Evolutionary conservation across 2,329 filamentous ascomycete species (phyloP).

Genomic region (Cladobotryum protrusum): DNA sequence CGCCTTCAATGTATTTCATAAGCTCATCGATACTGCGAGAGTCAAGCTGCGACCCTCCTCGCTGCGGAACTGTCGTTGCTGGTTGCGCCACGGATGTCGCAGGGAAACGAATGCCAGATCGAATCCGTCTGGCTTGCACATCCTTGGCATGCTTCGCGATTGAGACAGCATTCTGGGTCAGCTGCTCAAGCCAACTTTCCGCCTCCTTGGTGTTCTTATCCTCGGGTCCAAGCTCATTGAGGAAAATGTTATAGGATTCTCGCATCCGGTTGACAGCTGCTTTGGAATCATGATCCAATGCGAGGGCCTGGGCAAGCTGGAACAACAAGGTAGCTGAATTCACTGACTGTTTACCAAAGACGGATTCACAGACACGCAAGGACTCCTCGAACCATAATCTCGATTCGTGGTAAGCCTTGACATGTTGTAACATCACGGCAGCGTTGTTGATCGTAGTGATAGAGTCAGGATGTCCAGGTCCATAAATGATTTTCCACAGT

Average conservation of each 20-base stretch:
- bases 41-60: constrained; percentile 46
- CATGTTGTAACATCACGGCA: constrained; percentile 93
- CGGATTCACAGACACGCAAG: constrained; percentile 77
- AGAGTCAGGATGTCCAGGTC: constrained; percentile 86
- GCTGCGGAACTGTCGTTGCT: constrained; percentile 29
- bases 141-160: constrained; percentile 94
- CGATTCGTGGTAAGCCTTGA: constrained; percentile 92
- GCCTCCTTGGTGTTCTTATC: constrained; percentile 98
- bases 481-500: constrained; percentile 96
- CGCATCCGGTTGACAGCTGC: constrained; percentile 88
- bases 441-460: constrained; percentile 99
- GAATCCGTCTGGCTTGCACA: constrained; percentile 66
- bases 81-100: constrained; percentile 22
- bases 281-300: constrained; percentile 92
- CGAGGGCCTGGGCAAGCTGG: constrained; percentile 92
- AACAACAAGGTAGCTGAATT: constrained; percentile 93
- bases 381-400: constrained; percentile 96
- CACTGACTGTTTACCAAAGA: constrained; percentile 84
- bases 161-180: constrained; percentile 90
- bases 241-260: constrained; percentile 94
- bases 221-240: constrained; percentile 74
- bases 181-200: constrained; percentile 90
- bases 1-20: constrained; percentile 88
- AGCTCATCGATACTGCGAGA: constrained; percentile 87
- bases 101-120: constrained; percentile 63